These are phyloP conservation scores for Tieghemostelium lacteum DNA, from an alignment of 78 protist genomes.

Conservation along the genomic window DNA sequence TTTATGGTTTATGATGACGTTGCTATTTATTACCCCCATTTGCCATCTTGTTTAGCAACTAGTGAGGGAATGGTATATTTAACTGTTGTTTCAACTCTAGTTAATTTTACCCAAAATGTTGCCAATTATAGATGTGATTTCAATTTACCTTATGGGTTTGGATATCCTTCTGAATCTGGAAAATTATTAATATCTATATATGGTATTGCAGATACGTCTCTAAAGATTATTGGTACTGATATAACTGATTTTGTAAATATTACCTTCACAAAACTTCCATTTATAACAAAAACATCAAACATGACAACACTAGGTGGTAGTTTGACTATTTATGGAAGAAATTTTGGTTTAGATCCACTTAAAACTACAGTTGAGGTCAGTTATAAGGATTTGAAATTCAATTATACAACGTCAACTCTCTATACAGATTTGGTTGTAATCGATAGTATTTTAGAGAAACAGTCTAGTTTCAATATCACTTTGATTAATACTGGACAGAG, in stretches of 20 bases:
- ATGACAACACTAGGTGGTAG: not conserved
- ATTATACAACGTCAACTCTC: too few species aligned
- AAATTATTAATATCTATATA: conserved; percentile 4
- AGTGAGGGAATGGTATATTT: too few species aligned
- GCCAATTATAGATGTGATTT: conserved; percentile 16
- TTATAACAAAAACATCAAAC: not conserved
- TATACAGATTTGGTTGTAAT: too few species aligned
- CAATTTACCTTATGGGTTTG: conserved; percentile 60
- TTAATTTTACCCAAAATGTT: not conserved
- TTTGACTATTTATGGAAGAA: conserved; percentile 15
- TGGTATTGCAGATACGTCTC: conserved; percentile 28
- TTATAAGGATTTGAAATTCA: too few species aligned
- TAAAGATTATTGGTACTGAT: conserved; percentile 44
- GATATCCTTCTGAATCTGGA: not conserved
- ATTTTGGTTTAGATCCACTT: not conserved
- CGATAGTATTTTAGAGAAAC: too few species aligned
- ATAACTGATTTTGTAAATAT: not conserved
- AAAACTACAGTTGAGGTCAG: conserved; percentile 2
- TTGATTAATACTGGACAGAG: too few species aligned
- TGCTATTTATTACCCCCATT: too few species aligned
- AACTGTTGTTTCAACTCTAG: not conserved
- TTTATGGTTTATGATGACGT: too few species aligned
- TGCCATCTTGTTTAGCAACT: too few species aligned
- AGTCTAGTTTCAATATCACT: too few species aligned
- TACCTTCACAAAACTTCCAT: not conserved